Evolutionary conservation across 2,329 filamentous ascomycete species (phyloP).

Genomic region (Colletotrichum spaethianum): DNA sequence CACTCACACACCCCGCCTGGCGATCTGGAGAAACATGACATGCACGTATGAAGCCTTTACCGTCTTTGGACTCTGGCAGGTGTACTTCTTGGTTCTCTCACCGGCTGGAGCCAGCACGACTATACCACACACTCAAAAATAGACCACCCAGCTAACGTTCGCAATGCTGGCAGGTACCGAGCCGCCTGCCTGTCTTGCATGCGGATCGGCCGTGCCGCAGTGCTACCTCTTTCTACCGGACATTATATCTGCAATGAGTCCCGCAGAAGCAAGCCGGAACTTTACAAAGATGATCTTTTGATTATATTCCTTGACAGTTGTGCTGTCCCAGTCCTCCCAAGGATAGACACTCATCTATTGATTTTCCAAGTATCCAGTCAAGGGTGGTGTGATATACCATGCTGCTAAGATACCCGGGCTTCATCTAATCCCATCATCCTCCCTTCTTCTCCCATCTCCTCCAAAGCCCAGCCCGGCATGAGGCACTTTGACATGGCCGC

Average conservation of each 20-base stretch:
- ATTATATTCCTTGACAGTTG: constrained; percentile 3
- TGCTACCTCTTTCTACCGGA: constrained; percentile 8
- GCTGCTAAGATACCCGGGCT: no score
- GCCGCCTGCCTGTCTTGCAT: constrained; percentile 38
- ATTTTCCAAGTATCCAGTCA: no score
- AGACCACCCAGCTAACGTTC: neutral
- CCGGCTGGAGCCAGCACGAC: constrained; percentile 9
- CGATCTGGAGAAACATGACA: constrained; percentile 32
- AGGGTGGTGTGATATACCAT: no score
- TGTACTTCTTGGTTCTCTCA: neutral
- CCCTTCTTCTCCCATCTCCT: no score
- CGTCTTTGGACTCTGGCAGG: constrained; percentile 5
- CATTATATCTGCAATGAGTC: constrained; percentile 24
- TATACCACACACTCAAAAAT: constrained; percentile 28
- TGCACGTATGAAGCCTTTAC: constrained; percentile 10
- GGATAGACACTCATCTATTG: no score
- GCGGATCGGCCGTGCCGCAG: constrained; percentile 7
- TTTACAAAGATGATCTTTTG: constrained; percentile 1
- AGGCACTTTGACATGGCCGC: no score
- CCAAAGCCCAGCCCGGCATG: no score
- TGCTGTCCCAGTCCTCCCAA: no score
- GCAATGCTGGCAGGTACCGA: constrained; percentile 18
- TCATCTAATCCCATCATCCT: no score
- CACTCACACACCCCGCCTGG: constrained; percentile 15
- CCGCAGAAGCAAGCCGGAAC: neutral